These are phyloP conservation scores for Vitis vinifera DNA, from an alignment of 164 flowering plant species.

Conservation along the genomic window DNA sequence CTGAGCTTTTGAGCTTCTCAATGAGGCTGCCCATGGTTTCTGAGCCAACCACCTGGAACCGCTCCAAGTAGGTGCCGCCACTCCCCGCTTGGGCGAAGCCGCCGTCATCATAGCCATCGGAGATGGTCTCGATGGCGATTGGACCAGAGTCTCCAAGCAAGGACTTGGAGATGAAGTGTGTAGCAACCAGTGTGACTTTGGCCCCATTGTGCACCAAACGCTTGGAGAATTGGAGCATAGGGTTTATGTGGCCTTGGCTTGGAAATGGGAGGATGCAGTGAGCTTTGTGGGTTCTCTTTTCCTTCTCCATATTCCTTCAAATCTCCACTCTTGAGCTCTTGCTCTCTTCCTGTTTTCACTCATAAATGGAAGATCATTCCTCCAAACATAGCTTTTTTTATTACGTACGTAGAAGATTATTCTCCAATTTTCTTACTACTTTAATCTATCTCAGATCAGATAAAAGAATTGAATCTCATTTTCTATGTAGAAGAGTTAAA, in stretches of 20 bases:
- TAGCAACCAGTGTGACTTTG: slow-evolving; percentile 15
- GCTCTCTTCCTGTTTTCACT: too few species aligned
- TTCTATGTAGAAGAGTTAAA: too few species aligned
- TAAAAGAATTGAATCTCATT: too few species aligned
- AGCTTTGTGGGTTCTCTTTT: too few species aligned
- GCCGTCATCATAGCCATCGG: slow-evolving; percentile 25
- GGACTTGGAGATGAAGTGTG: slow-evolving; percentile 12
- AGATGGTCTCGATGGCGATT: slow-evolving; percentile 11
- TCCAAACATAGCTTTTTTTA: too few species aligned
- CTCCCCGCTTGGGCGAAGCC: slow-evolving; percentile 7
- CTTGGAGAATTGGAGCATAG: slow-evolving; percentile 30
- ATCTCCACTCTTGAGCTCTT: too few species aligned
- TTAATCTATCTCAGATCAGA: too few species aligned
- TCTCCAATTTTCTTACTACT: too few species aligned
- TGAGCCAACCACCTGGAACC: slow-evolving; percentile 12
- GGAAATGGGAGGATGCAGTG: neutral
- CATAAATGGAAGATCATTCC: too few species aligned
- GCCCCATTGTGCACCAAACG: slow-evolving; percentile 12
- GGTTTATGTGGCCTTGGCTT: slow-evolving; percentile 32
- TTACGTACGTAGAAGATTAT: too few species aligned
- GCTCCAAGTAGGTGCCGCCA: slow-evolving; percentile 3
- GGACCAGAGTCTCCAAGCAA: neutral
- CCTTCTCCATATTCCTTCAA: too few species aligned
- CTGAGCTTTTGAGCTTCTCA: slow-evolving; percentile 5
- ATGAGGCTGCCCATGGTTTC: slow-evolving; percentile 15